Base-by-base conservation (phyloP, 2,329 filamentous ascomycete species). In the Diaporthe citri region DNA sequence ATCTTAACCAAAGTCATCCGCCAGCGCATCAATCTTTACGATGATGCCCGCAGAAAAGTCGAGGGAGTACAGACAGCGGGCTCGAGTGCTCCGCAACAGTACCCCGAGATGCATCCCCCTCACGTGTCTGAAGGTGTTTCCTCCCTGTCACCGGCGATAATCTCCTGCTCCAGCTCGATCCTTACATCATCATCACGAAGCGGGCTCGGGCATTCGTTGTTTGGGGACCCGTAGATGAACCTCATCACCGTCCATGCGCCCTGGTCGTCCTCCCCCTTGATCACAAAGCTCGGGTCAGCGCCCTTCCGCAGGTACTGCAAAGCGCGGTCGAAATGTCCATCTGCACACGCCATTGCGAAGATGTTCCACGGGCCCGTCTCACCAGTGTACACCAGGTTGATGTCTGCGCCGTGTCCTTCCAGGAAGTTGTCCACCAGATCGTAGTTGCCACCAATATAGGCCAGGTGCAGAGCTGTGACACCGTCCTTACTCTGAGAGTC, bases 401-500 rank as follows among this genome's bases (percentile, higher is more conserved):
- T 69, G n/a, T 69, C n/a, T 2, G 46, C 64, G 48, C 34, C 64
- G 2, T 2, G 8, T 4, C 34, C 13, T 1, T 67, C 22, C 3
- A 69, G n/a, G 2, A 6, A 55, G 1, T 22, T 9, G 9, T 13
- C n/a, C 1, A 69, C 34, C 64, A 69, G 22, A 28, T 55, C 64
- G 10, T 55, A 20, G 1, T 8, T 13, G 64, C 34, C 22, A 7
- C 13, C n/a, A 9, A 39, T 3, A 17, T 55, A 10, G 22, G 64
- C 64, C 3, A 69, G 2, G 34, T 69, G 64, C 48, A 69, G 34
- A 41, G 48, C 46, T 8, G 64, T 41, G 7, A 28, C 15, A 9
- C 46, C 64, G 6, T 22, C 0, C 2, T 8, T 0, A n/a, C 2
- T 28, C 17, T 34, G 5, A 15, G 1, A 0, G 31, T 55, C 1